Conservation (phyloP, 1,139 yeast species). For the Yamadazyma buinensis region DNA sequence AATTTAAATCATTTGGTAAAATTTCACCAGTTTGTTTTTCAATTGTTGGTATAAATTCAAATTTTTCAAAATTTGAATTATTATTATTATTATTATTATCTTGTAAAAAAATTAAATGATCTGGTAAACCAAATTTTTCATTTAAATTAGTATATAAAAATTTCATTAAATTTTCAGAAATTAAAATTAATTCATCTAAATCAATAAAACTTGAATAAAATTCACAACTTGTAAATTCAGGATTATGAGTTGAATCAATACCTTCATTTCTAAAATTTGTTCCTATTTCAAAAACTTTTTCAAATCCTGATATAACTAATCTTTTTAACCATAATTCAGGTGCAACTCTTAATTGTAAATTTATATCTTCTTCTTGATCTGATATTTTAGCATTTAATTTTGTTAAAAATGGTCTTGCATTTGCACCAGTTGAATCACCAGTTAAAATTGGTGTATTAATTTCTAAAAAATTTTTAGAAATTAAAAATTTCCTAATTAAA, state of each 20-base stretch:
- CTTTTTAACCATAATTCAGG: slow-evolving; percentile 93
- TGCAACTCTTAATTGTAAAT: slow-evolving; percentile 74
- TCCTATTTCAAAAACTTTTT: slow-evolving; percentile 83
- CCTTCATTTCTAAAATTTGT: slow-evolving; percentile 89
- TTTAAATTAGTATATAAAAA: slow-evolving; percentile 21
- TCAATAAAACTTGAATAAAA: slow-evolving; percentile 95
- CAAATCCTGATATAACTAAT: slow-evolving; percentile 78
- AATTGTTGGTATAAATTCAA: slow-evolving; percentile 61
- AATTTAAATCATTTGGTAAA: slow-evolving; percentile 37
- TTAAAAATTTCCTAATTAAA: slow-evolving; percentile 55
- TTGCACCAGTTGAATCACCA: slow-evolving; percentile 77
- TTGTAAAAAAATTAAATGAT: slow-evolving; percentile 13
- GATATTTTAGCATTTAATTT: slow-evolving; percentile 19
- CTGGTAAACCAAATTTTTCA: slow-evolving; percentile 11
- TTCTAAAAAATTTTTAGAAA: slow-evolving; percentile 60
- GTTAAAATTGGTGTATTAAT: slow-evolving; percentile 86
- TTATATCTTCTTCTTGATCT: slow-evolving; percentile 12
- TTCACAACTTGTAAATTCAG: slow-evolving; percentile 97
- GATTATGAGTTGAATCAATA: slow-evolving; percentile 96
- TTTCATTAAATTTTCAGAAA: slow-evolving; percentile 59
- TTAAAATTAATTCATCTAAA: slow-evolving; percentile 70
- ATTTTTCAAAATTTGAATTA: slow-evolving; percentile 22
- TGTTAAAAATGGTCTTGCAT: slow-evolving; percentile 79
- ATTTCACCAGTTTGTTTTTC: slow-evolving; percentile 41
- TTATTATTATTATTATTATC: no score